Evolutionary conservation across 1,139 yeast genomes (phyloP), one percentile per base, ranked within the genome.

Genomic region (Nadsonia commutata): DNA sequence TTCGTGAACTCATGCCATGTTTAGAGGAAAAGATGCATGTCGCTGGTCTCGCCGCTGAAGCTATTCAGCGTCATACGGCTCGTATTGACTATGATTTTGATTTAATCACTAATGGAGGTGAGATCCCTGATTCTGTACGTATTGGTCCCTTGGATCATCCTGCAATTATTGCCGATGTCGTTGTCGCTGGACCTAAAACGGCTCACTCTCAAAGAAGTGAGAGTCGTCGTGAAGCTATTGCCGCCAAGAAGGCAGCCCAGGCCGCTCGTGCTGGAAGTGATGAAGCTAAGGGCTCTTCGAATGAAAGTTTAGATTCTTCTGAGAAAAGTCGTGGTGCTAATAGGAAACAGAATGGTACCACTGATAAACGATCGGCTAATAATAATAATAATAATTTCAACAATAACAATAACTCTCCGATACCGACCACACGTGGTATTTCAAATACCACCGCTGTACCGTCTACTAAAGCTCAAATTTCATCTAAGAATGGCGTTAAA

Each of bases 1-100:
- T 57, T 42, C 59, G 60, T 51, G 95, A 83, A 48, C 70, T 90
- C 43, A 78, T 90, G 66, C 97, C 97, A 0, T 85, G 95, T 51
- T 66, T 90, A 48, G 98, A 90, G 57, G 97, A 90, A 58, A 90
- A 90, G 63, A 86, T 90, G 94, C 96, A 88, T 58, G 96, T 90
- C 33, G 93, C 97, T 2, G 80, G 90, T 1, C 81, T 85, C 36
- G 95, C 96, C 21, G 74, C 84, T 23, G 97, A 88, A 54, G 72
- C 80, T 20, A 71, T 86, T 43, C 66, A 71, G 38, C 76, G 79
- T 50, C 84, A 85, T 55, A 66, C 83, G 51, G 70, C 68, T 43
- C 69, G 96, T 41, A 71, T 90, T 50, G 83, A 88, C 57, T 76
- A 80, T 51, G 95, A 85, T 57, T 88, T 76, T 64, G 68, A 72